Base-by-base conservation (phyloP, 2,329 filamentous ascomycete genomes). In the Drechslerella dactyloides region DNA sequence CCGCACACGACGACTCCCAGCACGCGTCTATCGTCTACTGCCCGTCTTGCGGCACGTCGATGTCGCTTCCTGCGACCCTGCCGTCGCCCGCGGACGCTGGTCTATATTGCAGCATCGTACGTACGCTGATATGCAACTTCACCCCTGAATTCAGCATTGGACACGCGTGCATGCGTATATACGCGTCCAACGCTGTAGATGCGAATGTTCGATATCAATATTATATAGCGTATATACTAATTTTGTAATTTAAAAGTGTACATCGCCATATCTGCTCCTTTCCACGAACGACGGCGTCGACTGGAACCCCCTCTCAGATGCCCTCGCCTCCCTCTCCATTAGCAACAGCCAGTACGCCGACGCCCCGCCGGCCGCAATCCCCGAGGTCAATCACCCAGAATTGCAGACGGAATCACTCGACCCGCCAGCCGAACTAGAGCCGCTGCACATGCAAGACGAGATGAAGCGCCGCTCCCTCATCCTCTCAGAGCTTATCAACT, bases 401-500 rank as follows among this genome's bases (percentile, higher is more conserved):
- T 7, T 19, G 27, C 44, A 17, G 27, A 21, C 27, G 40, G 50
- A 57, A n/a, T 40, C 21, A 44, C 10, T 19, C n/a, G 53, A 52
- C 19, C 3, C 54, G 23, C n/a, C n/a, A n/a, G n/a, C n/a, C n/a
- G n/a, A n/a, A n/a, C n/a, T 61, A 23, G 48, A 65, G 30, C 17
- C 59, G 1, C 54, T 55, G 15, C 64, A 60, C 15, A 72, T 72
- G 4, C 68, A 72, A 57, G 60, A 65, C 10, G 68, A 72, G 21
- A 72, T 72, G 68, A 72, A 72, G 57, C 68, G 68, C 1, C 68
- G 68, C n/a, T 72, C 68, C 0, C 30, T 72, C 19, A 72, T 72
- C 15, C 46, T 72, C n/a, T 65, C 68, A 2, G 60, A 72, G 35
- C 60, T 72, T 13, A 72, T 72, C 50, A 72, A 63, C 51, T 65